phyloP scores from a whole-genome alignment of 768 basidiomycete species.

The Auriscalpium vulgare region DNA sequence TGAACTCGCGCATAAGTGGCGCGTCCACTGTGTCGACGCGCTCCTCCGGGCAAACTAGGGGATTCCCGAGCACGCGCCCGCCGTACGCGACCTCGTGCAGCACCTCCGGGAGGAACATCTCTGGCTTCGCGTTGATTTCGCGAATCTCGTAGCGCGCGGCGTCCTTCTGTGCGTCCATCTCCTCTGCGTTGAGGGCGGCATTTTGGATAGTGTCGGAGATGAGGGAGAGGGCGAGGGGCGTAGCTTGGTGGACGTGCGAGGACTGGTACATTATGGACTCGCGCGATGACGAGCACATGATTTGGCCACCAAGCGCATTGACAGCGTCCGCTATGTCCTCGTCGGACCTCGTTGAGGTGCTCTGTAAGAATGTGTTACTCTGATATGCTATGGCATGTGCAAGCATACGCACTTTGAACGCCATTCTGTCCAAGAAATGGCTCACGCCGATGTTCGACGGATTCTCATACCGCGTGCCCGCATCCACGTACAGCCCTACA shows the following conservation, averaged over 20 bases:
- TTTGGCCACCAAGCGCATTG: conserved; percentile 83
- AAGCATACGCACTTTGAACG: conserved; percentile 71
- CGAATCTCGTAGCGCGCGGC: conserved; percentile 88
- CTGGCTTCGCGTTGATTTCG: conserved; percentile 83
- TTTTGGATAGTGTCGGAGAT: conserved; percentile 88
- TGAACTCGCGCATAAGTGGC: conserved; percentile 50
- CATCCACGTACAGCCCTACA: conserved; percentile 89
- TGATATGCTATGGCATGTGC: background rate
- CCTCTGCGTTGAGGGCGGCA: conserved; percentile 66
- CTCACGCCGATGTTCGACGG: conserved; percentile 67
- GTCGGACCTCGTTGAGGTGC: conserved; percentile 61
- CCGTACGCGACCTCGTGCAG: conserved; percentile 83
- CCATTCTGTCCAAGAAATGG: conserved; percentile 92
- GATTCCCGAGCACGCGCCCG: conserved; percentile 76
- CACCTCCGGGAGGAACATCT: conserved; percentile 87
- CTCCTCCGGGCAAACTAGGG: conserved; percentile 81
- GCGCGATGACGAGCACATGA: conserved; percentile 82
- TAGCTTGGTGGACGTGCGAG: conserved; percentile 80
- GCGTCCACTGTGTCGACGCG: conserved; percentile 63
- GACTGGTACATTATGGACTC: conserved; percentile 99
- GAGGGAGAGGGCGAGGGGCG: conserved; percentile 75
- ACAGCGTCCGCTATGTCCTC: conserved; percentile 77
- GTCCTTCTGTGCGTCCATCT: conserved; percentile 76
- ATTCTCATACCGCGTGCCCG: conserved; percentile 85
- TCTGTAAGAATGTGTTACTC: conserved; percentile 34